Conservation (phyloP, 192 early-diverging fungal species). For the Backusella mclennaniae region DNA sequence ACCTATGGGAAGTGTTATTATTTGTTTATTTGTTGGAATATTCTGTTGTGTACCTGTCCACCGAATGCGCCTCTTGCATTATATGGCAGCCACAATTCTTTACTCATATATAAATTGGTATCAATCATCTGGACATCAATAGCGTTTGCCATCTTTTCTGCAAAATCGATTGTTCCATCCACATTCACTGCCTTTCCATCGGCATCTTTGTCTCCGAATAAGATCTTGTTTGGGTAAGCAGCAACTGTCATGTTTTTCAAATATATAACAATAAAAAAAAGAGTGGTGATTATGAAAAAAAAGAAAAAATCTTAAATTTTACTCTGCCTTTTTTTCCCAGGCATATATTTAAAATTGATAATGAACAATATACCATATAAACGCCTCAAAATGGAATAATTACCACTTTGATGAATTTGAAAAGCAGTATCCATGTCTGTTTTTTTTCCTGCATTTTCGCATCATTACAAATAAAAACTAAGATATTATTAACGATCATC, state of each 20-base stretch:
- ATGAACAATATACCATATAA: not conserved
- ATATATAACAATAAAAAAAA: not conserved
- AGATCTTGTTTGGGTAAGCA: not conserved
- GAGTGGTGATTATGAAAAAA: not conserved
- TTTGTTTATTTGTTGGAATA: not conserved
- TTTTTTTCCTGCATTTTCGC: not conserved
- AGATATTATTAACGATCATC: not conserved
- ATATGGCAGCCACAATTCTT: conserved; percentile 76
- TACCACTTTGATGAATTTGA: not conserved
- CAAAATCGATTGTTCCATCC: not conserved
- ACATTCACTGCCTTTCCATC: not conserved
- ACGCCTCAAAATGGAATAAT: not conserved
- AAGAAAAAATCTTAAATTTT: not conserved
- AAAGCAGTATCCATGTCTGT: not conserved
- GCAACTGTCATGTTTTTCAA: not conserved
- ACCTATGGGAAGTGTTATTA: conserved; percentile 10
- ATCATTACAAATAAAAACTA: not conserved
- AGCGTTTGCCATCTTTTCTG: conserved; percentile 31
- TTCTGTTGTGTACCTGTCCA: conserved; percentile 41
- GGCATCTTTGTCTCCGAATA: not conserved
- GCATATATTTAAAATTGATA: not conserved
- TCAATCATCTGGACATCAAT: conserved; percentile 63
- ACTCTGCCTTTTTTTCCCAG: not conserved
- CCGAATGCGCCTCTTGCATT: conserved; percentile 87
- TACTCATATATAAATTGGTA: conserved; percentile 66